Percentiles rank a stretch among this genome's conserved stretches.
Conservation (phyloP, 164 flowering plant species). For the Stephania cephalantha region DNA sequence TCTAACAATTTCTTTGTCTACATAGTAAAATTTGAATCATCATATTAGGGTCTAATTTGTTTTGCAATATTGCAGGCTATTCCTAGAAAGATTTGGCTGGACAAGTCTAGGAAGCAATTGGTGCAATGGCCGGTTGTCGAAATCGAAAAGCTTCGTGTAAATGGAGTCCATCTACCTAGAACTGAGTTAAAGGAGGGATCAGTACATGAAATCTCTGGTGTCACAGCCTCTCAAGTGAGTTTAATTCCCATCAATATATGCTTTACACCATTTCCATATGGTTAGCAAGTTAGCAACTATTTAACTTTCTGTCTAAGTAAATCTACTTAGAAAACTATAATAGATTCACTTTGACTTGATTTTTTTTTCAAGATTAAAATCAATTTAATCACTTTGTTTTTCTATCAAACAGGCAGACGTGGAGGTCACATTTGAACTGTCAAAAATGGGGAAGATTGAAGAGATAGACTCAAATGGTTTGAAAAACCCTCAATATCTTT, state of each 20-base stretch:
- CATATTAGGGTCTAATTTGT: too few relatives aligned
- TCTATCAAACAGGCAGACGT: constrained; percentile 37
- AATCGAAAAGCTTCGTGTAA: constrained; percentile 28
- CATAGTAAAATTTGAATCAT: too few relatives aligned
- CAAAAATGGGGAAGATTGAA: constrained; percentile 32
- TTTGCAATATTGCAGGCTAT: constrained; percentile 27
- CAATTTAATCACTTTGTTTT: background rate
- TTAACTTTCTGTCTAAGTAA: too few relatives aligned
- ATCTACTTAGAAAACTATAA: too few relatives aligned
- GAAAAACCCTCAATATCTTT: constrained; percentile 36
- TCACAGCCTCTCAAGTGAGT: constrained; percentile 38
- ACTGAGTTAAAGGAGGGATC: constrained; percentile 19
- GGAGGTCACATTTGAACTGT: constrained; percentile 37
- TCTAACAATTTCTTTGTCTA: too few relatives aligned
- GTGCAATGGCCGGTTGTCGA: constrained; percentile 58
- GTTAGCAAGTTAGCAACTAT: too few relatives aligned
- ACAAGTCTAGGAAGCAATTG: constrained; percentile 36
- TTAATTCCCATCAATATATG: too few relatives aligned
- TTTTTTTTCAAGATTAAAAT: too few relatives aligned
- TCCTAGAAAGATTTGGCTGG: constrained; percentile 49
- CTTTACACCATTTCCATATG: too few relatives aligned
- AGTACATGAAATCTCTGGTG: constrained; percentile 22
- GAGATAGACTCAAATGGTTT: constrained; percentile 31
- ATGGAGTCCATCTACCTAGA: constrained; percentile 3
- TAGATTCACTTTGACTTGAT: too few relatives aligned